These are phyloP conservation scores for Penicillium lagena DNA, from an alignment of 495 filamentous ascomycete species.

Conservation along the genomic window DNA sequence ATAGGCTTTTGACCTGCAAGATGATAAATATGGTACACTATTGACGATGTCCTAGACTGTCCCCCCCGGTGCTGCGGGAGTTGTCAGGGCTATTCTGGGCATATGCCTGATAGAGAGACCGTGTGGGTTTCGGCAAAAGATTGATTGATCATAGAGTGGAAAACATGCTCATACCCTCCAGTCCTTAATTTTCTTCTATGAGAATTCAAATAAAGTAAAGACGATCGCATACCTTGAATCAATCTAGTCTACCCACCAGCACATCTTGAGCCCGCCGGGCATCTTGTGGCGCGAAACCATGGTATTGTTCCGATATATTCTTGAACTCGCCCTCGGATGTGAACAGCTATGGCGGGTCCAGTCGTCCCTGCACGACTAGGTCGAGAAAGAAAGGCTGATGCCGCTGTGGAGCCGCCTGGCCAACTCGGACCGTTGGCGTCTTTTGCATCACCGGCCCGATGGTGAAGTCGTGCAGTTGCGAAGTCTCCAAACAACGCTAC, in stretches of 20 bases:
- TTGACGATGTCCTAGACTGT: no score
- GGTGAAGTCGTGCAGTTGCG: slow-evolving; percentile 19
- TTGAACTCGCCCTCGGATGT: slow-evolving; percentile 21
- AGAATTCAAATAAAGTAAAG: no score
- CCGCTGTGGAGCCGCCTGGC: slow-evolving; percentile 17
- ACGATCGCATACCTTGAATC: no score
- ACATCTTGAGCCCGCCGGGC: slow-evolving; percentile 19
- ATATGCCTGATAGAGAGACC: no score
- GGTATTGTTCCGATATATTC: slow-evolving; percentile 19
- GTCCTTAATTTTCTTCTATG: no score
- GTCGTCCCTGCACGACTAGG: slow-evolving; percentile 14
- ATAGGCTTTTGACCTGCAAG: no score
- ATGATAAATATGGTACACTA: no score
- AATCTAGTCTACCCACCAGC: slow-evolving; percentile 14
- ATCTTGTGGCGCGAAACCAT: slow-evolving; percentile 14
- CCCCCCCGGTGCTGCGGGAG: no score
- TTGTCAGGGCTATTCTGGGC: no score
- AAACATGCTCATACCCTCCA: no score
- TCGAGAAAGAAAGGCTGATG: slow-evolving; percentile 23
- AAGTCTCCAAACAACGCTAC: slow-evolving; percentile 28
- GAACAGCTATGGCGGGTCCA: slow-evolving; percentile 26
- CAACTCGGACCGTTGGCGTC: slow-evolving; percentile 18
- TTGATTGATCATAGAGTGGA: no score
- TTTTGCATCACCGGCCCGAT: slow-evolving; percentile 23
- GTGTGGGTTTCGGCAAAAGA: no score